Evolutionary conservation across 306 rosid species (phyloP), one percentile per base, ranked within the genome.

Genomic region (Vachellia pachyceras): DNA sequence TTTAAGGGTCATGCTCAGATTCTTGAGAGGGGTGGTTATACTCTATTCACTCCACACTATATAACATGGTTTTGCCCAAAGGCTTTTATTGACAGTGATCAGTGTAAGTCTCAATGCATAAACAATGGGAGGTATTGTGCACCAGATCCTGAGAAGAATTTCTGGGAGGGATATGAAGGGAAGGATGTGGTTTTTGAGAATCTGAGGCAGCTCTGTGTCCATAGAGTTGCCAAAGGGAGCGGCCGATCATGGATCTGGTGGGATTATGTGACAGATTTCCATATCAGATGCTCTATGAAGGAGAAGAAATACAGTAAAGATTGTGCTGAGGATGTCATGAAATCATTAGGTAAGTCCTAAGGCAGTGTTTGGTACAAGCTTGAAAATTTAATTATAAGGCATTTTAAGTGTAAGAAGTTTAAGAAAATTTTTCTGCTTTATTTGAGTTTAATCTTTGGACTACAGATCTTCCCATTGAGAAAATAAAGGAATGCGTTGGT

Each of bases 231-330:
- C 40, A 92, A 92, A 0, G 93, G 90, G 81, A 91, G 86, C 55
- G 83, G 79, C 69, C 89, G 89, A n/a, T 85, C 99, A 2, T 93
- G 99, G 99, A 87, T 93, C 29, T 95, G 99, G 99, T 95, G 99
- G 99, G 99, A 95, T 81, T 95, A 90, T 29, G 99, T 92, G 41
- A 93, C 98, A 25, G 99, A 95, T 85, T 95, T 93, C 80, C 98
- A 95, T 82, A 54, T 95, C 80, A 87, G 99, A 67, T 95, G 99
- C 79, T 95, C 99, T 75, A 91, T 95, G 99, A 95, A 93, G 87
- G 89, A 95, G 86, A 93, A 95, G 81, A 91, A 75, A 77, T 95
- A 95, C 50, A 91, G 87, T 87, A 95, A 91, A 82, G 87, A 91
- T 36, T 95, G 99, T 75, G 97, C 99, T 20, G 94, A 93, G 79